Conservation (phyloP, 371 early-diverging fungal genomes). For the Mortierella sp. region DNA sequence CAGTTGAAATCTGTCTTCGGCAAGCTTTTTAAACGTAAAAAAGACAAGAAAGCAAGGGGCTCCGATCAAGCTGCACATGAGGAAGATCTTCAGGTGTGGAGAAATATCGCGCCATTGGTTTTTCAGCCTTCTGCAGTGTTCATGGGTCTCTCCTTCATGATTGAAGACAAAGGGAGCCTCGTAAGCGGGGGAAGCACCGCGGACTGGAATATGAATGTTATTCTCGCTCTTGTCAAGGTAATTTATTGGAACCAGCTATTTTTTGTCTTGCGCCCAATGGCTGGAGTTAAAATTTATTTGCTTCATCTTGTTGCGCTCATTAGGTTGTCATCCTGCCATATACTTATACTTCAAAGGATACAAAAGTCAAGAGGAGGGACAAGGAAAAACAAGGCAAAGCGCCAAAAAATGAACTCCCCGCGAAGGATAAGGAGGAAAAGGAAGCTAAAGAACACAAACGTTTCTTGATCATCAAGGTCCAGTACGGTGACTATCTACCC, state of each 20-base stretch:
- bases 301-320: constrained; percentile 6
- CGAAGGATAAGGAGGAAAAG: constrained; percentile 48
- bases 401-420: constrained; percentile 15
- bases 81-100: constrained; percentile 47
- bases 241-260: not conserved
- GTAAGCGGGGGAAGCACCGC: constrained; percentile 18
- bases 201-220: constrained; percentile 57
- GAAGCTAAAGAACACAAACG: constrained; percentile 52
- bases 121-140: constrained; percentile 47
- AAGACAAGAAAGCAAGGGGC: constrained; percentile 38
- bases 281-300: not conserved
- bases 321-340: constrained; percentile 55
- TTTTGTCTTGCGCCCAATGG: not conserved
- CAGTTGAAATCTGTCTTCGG: constrained; percentile 40
- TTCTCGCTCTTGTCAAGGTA: constrained; percentile 55
- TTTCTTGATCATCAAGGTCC: constrained; percentile 51
- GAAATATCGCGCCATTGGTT: constrained; percentile 40
- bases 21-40: constrained; percentile 53
- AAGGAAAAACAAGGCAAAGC: constrained; percentile 4
- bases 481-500: constrained; percentile 53
- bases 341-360: constrained; percentile 46
- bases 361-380: constrained; percentile 46
- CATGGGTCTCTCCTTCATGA: constrained; percentile 55
- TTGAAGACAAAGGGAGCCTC: constrained; percentile 52
- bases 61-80: constrained; percentile 25